Evolutionary conservation across 2,329 filamentous ascomycete species (phyloP).

Genomic region (Sphaerulina populicola): DNA sequence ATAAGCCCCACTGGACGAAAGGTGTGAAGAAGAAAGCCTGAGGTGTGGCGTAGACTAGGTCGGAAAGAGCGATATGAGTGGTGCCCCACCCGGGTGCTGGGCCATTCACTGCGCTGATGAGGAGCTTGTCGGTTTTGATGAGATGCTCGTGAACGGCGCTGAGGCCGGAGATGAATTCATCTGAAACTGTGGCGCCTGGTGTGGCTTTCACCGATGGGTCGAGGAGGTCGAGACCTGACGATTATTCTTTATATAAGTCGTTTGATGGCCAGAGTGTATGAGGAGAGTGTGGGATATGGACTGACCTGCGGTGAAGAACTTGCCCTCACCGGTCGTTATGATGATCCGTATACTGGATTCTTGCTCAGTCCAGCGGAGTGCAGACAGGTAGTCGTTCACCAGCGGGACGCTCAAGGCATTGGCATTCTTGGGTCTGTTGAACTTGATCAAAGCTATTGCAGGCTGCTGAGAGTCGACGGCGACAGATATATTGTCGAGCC

Average conservation of each 20-base stretch:
- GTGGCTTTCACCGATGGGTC: slow-evolving; percentile 14
- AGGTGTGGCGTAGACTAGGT: slow-evolving; percentile 21
- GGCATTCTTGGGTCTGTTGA: slow-evolving; percentile 20
- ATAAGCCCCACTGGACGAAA: slow-evolving; percentile 23
- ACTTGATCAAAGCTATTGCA: slow-evolving; percentile 20
- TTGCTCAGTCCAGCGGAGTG: slow-evolving; percentile 18
- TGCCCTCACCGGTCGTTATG: slow-evolving; percentile 20
- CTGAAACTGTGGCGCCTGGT: slow-evolving; percentile 16
- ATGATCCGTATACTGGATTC: slow-evolving; percentile 17
- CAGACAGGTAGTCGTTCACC: slow-evolving; percentile 17
- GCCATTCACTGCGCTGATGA: slow-evolving; percentile 21
- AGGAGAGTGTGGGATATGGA: not conserved
- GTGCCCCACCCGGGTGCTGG: slow-evolving; percentile 18
- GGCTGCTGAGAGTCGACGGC: slow-evolving; percentile 13
- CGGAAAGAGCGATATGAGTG: slow-evolving; percentile 16
- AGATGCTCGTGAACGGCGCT: slow-evolving; percentile 16
- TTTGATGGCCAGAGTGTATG: not conserved
- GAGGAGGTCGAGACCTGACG: slow-evolving; percentile 18
- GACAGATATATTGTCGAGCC: slow-evolving; percentile 16
- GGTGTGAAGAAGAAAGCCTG: slow-evolving; percentile 23
- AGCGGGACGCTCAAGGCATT: slow-evolving; percentile 19
- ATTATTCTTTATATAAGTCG: not conserved
- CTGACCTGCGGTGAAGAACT: slow-evolving; percentile 19
- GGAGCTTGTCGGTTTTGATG: slow-evolving; percentile 19
- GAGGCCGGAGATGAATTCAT: slow-evolving; percentile 15